These are phyloP conservation scores for Diutina sp. DNA, from an alignment of 1,139 yeast genomes.

Conservation along the genomic window DNA sequence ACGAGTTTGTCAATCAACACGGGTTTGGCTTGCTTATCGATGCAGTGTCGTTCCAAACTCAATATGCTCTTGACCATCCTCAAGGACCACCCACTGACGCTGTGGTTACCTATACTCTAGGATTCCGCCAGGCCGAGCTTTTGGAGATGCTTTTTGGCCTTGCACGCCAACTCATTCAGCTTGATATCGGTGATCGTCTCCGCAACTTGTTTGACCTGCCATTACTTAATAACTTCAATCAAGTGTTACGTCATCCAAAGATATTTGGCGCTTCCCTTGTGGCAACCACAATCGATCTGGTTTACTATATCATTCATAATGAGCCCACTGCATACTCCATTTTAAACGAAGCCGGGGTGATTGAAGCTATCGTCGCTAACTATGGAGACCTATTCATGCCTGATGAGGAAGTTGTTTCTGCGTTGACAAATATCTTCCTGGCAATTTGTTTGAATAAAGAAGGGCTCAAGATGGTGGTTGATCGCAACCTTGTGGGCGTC, in stretches of 20 bases:
- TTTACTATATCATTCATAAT: constrained; percentile 68
- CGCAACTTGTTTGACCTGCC: constrained; percentile 82
- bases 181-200: constrained; percentile 73
- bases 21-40: constrained; percentile 58
- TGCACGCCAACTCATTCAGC: constrained; percentile 49
- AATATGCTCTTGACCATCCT: constrained; percentile 47
- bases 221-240: constrained; percentile 46
- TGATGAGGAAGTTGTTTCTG: constrained; percentile 42
- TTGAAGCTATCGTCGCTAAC: constrained; percentile 49
- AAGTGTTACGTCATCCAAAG: constrained; percentile 41
- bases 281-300: constrained; percentile 50
- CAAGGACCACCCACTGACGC: constrained; percentile 35
- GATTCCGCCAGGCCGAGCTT: constrained; percentile 53
- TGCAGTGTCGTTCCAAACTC: constrained; percentile 54
- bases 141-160: constrained; percentile 47
- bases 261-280: constrained; percentile 64
- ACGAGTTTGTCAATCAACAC: constrained; percentile 48
- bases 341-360: constrained; percentile 64
- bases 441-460: constrained; percentile 72
- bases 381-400: constrained; percentile 42
- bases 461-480: constrained; percentile 50
- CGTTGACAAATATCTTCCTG: constrained; percentile 68
- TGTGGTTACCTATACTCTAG: constrained; percentile 39
- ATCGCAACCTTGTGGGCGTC: constrained; percentile 30
- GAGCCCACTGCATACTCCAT: constrained; percentile 87